Base-by-base conservation (phyloP, 2,329 filamentous ascomycete species). In the Lecanoromycetidae sp. region DNA sequence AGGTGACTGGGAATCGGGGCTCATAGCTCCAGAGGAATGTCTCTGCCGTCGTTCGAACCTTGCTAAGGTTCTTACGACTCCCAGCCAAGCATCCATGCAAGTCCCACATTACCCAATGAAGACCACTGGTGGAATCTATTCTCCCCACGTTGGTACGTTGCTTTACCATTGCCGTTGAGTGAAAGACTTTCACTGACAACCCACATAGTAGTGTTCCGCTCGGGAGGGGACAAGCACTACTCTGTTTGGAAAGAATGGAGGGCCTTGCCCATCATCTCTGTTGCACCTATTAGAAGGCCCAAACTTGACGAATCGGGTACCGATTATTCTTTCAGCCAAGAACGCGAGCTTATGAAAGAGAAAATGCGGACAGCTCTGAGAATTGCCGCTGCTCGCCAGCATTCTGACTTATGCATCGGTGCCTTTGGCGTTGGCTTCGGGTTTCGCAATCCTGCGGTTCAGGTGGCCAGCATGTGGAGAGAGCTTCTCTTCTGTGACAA, bases 1-100 rank as follows among this genome's bases (percentile, higher is more conserved):
- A 8, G 84, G 84, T n/a, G 82, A 87, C 59, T 88, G 84, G 84
- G 82, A 87, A 56, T 82, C 69, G 29, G 75, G 74, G 8, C 66
- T 75, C 10, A 70, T 75, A 55, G 77, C 77, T 26, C 79, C 78
- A 44, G 79, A 84, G 65, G 84, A 87, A 63, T 80, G 80, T 54
- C 73, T 88, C 30, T 84, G 82, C 57, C 74, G 83, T 51, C 72
- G 84, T 55, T 85, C 81, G 65, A 87, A 82, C 53, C 73, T 88
- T 27, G 80, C 80, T 5, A 77, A 80, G 15, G 78, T 79, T 3
- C 70, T 87, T 40, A 74, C 71, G 19, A 80, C 74, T 37, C 79
- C 80, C 1, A 69, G 68, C 13, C 60, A 38, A 6, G 20, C 30
- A n/a, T 49, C 63, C 12, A 61, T 65, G 20, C 53, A 64, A 3